Conservation (phyloP, 176 grass and related monocot species). For the bread wheat (Triticum aestivum) region IWGSC_CS_RefSeq_v2.1 NC_057799.1:1884232-1884731, state of each 20-base stretch:
- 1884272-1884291: slow-evolving; percentile 61
- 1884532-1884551: background rate
- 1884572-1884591: background rate
- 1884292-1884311: slow-evolving; percentile 61
- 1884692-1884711: slow-evolving; percentile 11
- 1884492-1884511: background rate
- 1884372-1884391: slow-evolving; percentile 58
- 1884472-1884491: slow-evolving; percentile 18
- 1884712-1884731: slow-evolving; percentile 45
- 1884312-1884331: slow-evolving; percentile 73
- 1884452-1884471: background rate
- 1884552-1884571: background rate
- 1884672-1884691: slow-evolving; percentile 75
- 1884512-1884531: background rate
- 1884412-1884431: slow-evolving; percentile 10
- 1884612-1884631: slow-evolving; percentile 89
- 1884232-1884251: slow-evolving; percentile 74
- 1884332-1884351: slow-evolving; percentile 81
- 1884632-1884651: slow-evolving; percentile 82
- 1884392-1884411: background rate
- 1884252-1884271: slow-evolving; percentile 76
- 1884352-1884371: slow-evolving; percentile 73
- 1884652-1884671: slow-evolving; percentile 90
- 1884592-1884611: slow-evolving; percentile 22
- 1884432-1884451: background rate